phyloP scores from a whole-genome alignment of 2,329 filamentous ascomycete species.

The Penicillium thymicola region DNA sequence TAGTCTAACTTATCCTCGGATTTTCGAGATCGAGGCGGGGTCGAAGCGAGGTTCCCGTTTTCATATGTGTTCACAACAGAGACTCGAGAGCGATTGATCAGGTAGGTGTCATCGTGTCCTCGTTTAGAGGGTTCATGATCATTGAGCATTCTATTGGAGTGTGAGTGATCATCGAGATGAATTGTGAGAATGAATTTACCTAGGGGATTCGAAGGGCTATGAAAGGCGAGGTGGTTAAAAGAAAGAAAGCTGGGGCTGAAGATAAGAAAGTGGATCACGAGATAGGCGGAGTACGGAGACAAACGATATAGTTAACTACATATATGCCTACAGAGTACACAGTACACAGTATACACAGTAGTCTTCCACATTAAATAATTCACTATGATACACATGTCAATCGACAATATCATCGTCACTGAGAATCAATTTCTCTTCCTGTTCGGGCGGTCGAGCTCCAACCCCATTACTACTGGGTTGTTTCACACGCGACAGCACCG shows the following conservation, averaged over 20 bases:
- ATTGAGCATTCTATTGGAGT: conserved; percentile 15
- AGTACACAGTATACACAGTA: background rate
- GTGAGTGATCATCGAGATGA: background rate
- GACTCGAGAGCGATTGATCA: conserved; percentile 1
- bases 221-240: background rate
- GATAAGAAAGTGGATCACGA: conserved; percentile 2
- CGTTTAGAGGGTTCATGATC: conserved; percentile 9
- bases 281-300: background rate
- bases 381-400: conserved; percentile 3
- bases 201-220: background rate
- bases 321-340: too few species aligned
- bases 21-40: background rate
- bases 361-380: background rate
- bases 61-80: background rate
- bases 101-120: conserved; percentile 5
- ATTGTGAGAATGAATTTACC: background rate
- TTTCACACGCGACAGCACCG: conserved; percentile 38
- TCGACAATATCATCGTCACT: conserved; percentile 87
- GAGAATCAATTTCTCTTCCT: conserved; percentile 66
- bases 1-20: background rate
- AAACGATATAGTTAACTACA: too few species aligned
- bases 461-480: conserved; percentile 24
- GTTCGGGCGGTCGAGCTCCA: conserved; percentile 40
- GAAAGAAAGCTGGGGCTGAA: conserved; percentile 1
- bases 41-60: background rate